A percentile compares a stretch with the other conserved stretches of the same genome.
phyloP scores from a whole-genome alignment of 192 early-diverging fungal species.

The Backusella westeae region DNA sequence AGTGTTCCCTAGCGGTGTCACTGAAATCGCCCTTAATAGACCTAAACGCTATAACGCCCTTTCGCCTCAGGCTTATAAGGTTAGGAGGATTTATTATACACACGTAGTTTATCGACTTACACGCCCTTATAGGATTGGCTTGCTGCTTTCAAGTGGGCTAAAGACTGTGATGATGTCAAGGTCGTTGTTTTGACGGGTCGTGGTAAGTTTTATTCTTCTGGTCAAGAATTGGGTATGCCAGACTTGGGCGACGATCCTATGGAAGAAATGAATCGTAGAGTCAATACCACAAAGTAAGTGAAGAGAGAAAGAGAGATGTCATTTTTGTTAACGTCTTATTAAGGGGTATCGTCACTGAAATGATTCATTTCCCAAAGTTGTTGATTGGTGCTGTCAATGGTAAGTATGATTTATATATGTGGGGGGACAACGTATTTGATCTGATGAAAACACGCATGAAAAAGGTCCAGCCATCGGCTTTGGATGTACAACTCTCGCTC shows the following conservation, averaged over 20 bases:
- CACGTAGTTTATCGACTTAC: too few relatives aligned
- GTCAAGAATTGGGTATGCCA: constrained; percentile 56
- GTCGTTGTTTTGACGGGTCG: constrained; percentile 65
- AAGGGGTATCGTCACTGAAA: constrained; percentile 22
- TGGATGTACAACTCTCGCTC: constrained; percentile 61
- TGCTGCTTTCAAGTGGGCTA: constrained; percentile 56
- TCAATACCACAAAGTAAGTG: constrained; percentile 23
- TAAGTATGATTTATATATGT: constrained; percentile 11
- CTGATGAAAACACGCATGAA: constrained; percentile 4
- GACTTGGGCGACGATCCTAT: not conserved
- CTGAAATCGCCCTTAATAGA: constrained; percentile 61
- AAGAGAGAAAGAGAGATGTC: not conserved
- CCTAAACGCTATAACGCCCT: constrained; percentile 63
- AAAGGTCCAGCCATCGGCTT: constrained; percentile 67
- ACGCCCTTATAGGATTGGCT: constrained; percentile 47
- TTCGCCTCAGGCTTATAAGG: constrained; percentile 50
- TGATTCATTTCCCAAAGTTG: constrained; percentile 66
- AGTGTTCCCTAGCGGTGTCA: constrained; percentile 48
- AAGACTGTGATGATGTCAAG: constrained; percentile 41
- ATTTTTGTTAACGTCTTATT: not conserved
- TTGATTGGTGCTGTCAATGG: constrained; percentile 74
- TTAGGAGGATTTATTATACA: not conserved
- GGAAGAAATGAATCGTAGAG: not conserved
- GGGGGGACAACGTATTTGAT: not conserved
- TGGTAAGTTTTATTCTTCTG: constrained; percentile 64